phyloP scores from a whole-genome alignment of 176 grass and related monocot species.

The Raddia guianensis region DNA sequence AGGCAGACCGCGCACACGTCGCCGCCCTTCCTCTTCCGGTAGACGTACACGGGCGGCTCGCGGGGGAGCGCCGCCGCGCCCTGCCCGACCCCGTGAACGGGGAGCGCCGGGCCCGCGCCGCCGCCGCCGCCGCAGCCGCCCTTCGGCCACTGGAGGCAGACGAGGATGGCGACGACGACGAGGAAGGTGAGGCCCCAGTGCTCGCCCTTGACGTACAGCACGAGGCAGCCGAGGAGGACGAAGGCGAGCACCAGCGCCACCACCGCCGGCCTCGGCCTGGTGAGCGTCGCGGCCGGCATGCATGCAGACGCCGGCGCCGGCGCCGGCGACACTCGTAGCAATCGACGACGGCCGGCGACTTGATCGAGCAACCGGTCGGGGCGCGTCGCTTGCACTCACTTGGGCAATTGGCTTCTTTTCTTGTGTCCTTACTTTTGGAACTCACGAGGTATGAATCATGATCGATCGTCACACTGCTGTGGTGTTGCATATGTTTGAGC shows the following conservation, averaged over 20 bases:
- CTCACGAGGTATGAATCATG: no score
- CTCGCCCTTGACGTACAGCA: not conserved
- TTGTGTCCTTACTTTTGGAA: no score
- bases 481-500: not conserved
- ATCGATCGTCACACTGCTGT: no score
- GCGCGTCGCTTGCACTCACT: no score
- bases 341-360: no score
- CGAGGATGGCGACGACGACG: not conserved
- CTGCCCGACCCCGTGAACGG: not conserved
- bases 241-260: not conserved
- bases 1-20: conserved; percentile 46
- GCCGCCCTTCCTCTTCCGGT: conserved; percentile 24
- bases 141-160: conserved; percentile 1
- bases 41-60: conserved; percentile 18
- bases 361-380: no score
- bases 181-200: not conserved
- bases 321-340: no score
- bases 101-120: not conserved
- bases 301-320: no score
- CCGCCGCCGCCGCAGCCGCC: no score
- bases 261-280: not conserved
- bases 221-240: not conserved
- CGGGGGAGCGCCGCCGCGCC: not conserved
- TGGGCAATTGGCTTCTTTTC: no score
- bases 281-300: not conserved